These are phyloP conservation scores for Dendrostoma leiphaemia DNA, from an alignment of 2,329 filamentous ascomycete genomes.

Conservation along the genomic window DNA sequence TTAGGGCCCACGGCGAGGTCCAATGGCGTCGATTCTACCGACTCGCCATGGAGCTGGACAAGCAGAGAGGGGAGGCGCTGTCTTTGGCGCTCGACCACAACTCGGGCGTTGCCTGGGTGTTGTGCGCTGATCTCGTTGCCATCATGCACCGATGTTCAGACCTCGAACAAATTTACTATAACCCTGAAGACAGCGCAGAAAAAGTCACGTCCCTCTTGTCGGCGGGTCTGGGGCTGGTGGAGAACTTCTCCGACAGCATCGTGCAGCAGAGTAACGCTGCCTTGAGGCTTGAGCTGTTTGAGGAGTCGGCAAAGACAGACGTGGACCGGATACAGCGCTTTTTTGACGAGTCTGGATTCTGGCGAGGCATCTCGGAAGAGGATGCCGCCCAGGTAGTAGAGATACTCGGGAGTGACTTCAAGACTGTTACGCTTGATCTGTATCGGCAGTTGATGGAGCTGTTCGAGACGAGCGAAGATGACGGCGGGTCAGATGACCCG, in stretches of 20 bases:
- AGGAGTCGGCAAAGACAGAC: conserved; percentile 67
- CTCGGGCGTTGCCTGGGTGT: conserved; percentile 74
- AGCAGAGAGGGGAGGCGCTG: conserved; percentile 77
- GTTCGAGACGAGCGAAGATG: conserved; percentile 43
- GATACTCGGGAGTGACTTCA: conserved; percentile 65
- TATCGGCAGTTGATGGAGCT: conserved; percentile 52
- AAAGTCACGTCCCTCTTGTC: conserved; percentile 59
- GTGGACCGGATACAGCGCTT: conserved; percentile 74
- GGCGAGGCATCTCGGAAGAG: conserved; percentile 77
- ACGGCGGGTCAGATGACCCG: conserved; percentile 43
- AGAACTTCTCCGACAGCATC: conserved; percentile 68
- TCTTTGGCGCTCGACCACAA: conserved; percentile 72
- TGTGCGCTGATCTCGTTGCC: conserved; percentile 78
- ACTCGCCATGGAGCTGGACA: conserved; percentile 81
- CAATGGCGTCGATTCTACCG: conserved; percentile 93
- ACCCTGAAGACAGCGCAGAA: conserved; percentile 29
- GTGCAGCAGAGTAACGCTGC: conserved; percentile 65
- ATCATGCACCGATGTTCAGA: conserved; percentile 76
- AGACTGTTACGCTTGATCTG: conserved; percentile 52
- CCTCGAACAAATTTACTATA: conserved; percentile 70
- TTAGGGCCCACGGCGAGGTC: conserved; percentile 69
- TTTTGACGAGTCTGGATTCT: conserved; percentile 76
- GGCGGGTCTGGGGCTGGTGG: conserved; percentile 68
- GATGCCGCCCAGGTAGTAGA: conserved; percentile 70
- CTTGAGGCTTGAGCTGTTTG: conserved; percentile 70